A percentile compares a stretch with the other conserved stretches of the same genome.
phyloP scores from a whole-genome alignment of 805 yeast species.

The Torulaspora franciscae region DNA sequence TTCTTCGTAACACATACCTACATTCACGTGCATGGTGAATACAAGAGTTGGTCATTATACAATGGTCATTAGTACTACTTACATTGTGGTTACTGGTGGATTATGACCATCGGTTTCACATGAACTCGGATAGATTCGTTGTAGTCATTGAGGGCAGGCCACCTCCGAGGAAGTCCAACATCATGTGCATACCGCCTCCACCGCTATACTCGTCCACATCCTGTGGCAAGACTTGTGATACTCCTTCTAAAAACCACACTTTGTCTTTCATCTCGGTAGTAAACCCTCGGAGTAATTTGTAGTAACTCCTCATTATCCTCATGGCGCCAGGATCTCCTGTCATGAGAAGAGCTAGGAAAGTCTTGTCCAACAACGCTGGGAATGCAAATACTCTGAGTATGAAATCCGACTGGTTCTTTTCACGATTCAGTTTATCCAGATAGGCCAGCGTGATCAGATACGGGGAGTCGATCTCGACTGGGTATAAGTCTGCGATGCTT shows the following conservation, averaged over 20 bases:
- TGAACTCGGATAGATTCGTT: slow-evolving; percentile 35
- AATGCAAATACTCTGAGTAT: slow-evolving; percentile 84
- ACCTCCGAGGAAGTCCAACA: slow-evolving; percentile 82
- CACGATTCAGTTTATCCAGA: slow-evolving; percentile 75
- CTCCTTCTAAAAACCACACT: slow-evolving; percentile 94
- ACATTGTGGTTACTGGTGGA: neutral
- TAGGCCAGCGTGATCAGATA: slow-evolving; percentile 84
- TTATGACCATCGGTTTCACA: slow-evolving; percentile 15
- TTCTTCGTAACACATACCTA: slow-evolving; percentile 1
- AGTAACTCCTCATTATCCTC: slow-evolving; percentile 87
- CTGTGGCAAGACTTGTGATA: slow-evolving; percentile 78
- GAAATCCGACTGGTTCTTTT: slow-evolving; percentile 78
- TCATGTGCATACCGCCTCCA: slow-evolving; percentile 89
- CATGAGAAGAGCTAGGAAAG: slow-evolving; percentile 70
- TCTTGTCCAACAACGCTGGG: slow-evolving; percentile 84
- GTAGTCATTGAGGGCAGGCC: slow-evolving; percentile 47
- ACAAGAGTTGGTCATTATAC: neutral
- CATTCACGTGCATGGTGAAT: slow-evolving; percentile 4
- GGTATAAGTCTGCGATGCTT: slow-evolving; percentile 78
- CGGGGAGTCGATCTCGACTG: slow-evolving; percentile 77
- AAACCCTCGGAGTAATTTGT: slow-evolving; percentile 71
- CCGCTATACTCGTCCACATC: slow-evolving; percentile 90
- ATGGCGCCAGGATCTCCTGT: slow-evolving; percentile 82
- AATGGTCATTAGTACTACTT: neutral
- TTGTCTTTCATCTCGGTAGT: slow-evolving; percentile 82